Conservation (phyloP, 2,329 filamentous ascomycete genomes). For the Penicillium thymicola region DNA sequence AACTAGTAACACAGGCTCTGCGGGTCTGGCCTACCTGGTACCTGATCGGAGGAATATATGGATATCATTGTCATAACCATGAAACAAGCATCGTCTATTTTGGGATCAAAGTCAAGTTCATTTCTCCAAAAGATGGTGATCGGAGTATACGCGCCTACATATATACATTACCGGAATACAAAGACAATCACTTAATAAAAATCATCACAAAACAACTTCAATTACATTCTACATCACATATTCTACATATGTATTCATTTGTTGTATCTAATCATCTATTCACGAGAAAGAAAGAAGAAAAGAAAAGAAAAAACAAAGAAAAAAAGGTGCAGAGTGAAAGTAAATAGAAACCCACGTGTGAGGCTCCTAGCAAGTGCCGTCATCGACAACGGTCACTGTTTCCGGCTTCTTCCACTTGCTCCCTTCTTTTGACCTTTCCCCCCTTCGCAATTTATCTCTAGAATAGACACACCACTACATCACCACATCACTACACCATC, state of each 20-base stretch:
- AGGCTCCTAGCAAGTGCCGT: constrained; percentile 21
- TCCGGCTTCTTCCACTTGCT: constrained; percentile 9
- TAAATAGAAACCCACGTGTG: neutral
- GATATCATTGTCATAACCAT: neutral
- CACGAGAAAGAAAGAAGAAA: too few relatives aligned
- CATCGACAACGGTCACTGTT: constrained; percentile 21
- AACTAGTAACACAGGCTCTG: neutral
- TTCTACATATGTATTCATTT: neutral
- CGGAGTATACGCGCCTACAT: neutral
- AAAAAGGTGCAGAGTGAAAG: neutral
- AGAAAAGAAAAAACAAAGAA: neutral
- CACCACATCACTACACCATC: neutral
- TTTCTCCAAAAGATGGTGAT: neutral
- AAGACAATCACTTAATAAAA: neutral
- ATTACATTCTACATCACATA: neutral
- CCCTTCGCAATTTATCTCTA: neutral
- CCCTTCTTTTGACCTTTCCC: neutral
- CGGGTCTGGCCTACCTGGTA: neutral
- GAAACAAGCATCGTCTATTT: neutral
- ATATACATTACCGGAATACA: neutral
- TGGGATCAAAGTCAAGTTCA: neutral
- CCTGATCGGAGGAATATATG: neutral
- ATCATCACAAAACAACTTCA: neutral
- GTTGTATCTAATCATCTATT: neutral
- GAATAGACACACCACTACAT: constrained; percentile 3